Evolutionary conservation across 371 early-diverging fungal genomes (phyloP), one percentile per base, ranked within the genome.

Genomic region (Rhizopus arrhizus): DNA sequence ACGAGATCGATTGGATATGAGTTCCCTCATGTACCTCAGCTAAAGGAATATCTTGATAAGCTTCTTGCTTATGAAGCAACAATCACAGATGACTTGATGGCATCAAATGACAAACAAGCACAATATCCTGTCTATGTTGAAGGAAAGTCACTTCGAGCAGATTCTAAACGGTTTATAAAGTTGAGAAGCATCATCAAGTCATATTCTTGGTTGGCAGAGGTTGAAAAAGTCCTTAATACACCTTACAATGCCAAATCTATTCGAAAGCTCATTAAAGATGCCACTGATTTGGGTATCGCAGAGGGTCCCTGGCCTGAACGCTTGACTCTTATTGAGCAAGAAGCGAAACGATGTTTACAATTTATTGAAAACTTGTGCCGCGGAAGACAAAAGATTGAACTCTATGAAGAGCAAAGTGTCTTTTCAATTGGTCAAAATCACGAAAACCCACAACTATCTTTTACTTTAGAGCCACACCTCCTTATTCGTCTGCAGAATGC

Each of bases 251-350:
- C 43, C 8, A 68, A 58, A 11, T 34, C 33, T 4, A 50, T 64
- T 12, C 36, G 55, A 40, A 67, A 61, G 46, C 48, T 61, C 0
- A 56, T 70, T 15, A 63, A 64, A 15, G 58, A 62, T 22, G 68
- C 64, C 7, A 50, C 60, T 28, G 59, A 68, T 7, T 15, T 59
- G 15, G 60, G 53, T 11, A 43, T 63, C 11, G 38, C 7, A 2
- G 43, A 56, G 3, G 29, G 47, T 1, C 36, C 61, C 4, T 48
- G 47, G 34, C 47, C 60, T 31, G 28, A 64, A 2, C 48, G 51
- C 5, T 13, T 68, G 13, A n/a, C 43, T 6, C 31, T 6, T 0
- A 57, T 56, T 13, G 68, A 68, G 28, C 47, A 49, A 4, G 11
- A 41, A 3, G 68, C 57, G 5, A 59, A 48, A 41, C 12, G 46